A percentile compares a stretch with the other conserved stretches of the same genome.
Evolutionary conservation across 2,329 filamentous ascomycete genomes (phyloP).

Genomic region (Geosmithia putterillii): DNA sequence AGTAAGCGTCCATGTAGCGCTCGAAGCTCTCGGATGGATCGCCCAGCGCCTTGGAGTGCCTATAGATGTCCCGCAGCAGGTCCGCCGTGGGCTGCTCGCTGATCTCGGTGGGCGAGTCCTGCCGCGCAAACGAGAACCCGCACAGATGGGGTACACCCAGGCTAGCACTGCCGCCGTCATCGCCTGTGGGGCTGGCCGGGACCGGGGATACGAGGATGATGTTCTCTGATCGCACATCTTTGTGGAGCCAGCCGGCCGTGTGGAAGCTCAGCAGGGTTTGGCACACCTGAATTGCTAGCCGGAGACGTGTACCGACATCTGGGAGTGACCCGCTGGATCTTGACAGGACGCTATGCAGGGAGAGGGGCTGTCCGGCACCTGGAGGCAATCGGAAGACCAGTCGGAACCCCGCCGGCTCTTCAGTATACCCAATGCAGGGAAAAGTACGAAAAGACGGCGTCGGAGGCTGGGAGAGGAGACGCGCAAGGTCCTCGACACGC

Average conservation of each 20-base stretch:
- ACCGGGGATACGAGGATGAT: neutral
- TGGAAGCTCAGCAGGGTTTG: neutral
- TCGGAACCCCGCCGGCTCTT: neutral
- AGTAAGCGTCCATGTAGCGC: neutral
- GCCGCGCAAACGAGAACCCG: neutral
- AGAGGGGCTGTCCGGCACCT: neutral
- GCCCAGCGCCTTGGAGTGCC: neutral
- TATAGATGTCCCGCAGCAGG: neutral
- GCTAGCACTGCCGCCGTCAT: neutral
- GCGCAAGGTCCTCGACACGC: neutral
- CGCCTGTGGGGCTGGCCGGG: too few relatives aligned
- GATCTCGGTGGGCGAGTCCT: neutral
- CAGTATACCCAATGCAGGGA: neutral
- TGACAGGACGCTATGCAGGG: neutral
- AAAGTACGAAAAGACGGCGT: neutral
- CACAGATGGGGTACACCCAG: neutral
- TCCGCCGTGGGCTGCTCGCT: neutral
- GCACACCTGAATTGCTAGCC: neutral
- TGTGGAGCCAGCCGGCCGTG: neutral
- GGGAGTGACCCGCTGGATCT: neutral
- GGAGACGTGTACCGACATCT: neutral
- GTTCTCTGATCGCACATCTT: neutral
- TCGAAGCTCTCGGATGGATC: neutral
- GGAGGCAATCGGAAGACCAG: neutral
- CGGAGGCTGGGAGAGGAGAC: neutral